Evolutionary conservation across 371 early-diverging fungal genomes (phyloP).

Genomic region (Neoconidiobolus thromboides): DNA sequence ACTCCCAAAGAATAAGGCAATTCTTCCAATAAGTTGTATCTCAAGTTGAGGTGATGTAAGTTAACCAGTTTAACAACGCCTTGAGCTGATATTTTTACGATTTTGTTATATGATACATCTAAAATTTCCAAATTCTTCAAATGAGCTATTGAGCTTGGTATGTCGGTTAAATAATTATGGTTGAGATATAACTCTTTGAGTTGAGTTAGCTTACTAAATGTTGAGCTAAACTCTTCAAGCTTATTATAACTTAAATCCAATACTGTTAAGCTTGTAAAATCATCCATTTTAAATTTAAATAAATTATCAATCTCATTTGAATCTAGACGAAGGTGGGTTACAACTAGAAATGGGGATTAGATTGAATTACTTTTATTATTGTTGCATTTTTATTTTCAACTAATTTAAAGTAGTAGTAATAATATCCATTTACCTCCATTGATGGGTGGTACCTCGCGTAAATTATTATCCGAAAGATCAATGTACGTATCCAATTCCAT

Average conservation of each 20-base stretch:
- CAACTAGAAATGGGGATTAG: neutral
- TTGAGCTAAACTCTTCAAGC: neutral
- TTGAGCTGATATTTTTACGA: neutral
- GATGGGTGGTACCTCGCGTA: neutral
- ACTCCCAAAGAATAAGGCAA: slow-evolving; percentile 1
- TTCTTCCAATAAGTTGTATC: neutral
- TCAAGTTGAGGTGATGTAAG: slow-evolving; percentile 4
- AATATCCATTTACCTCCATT: neutral
- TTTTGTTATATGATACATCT: neutral
- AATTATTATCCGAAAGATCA: slow-evolving; percentile 1
- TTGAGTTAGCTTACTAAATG: neutral
- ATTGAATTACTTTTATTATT: neutral
- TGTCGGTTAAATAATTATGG: neutral
- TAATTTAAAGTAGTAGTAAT: neutral
- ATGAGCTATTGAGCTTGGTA: neutral
- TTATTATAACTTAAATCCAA: slow-evolving; percentile 4
- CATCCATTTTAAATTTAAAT: neutral
- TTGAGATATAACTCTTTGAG: slow-evolving; percentile 3
- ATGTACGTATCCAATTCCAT: neutral
- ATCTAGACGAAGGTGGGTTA: slow-evolving; percentile 5
- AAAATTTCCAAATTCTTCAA: slow-evolving; percentile 1
- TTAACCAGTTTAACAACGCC: neutral
- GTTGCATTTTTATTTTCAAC: too few species aligned
- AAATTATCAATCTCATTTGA: neutral
- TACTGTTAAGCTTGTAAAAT: slow-evolving; percentile 1